Base-by-base conservation (phyloP, 768 basidiomycete genomes). In the Agaricus subrufescens region DNA sequence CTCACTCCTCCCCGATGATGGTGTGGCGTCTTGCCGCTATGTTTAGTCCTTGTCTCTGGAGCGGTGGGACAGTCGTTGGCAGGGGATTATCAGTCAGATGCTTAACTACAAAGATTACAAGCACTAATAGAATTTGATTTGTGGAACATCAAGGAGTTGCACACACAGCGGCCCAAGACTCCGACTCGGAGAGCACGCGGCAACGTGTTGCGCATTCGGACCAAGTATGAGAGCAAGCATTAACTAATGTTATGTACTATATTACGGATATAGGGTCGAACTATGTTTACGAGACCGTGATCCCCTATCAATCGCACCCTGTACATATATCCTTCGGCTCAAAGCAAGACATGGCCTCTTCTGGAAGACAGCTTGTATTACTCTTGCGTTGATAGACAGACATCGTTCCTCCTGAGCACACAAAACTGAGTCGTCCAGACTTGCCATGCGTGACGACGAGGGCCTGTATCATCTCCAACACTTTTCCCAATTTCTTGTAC, bases 381-480 rank as follows among this genome's bases (percentile, higher is more conserved):
- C 67, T 70, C 49, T 63, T 74, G 52, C 86, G 74, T 61, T 76
- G 69, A 61, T 80, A 85, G 2, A 86, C 71, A 51, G 74, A 66
- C 58, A 89, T 60, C 26, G 69, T 68, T 2, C 78, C 76, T 3
- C 63, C 66, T 43, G 69, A 66, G 55, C 75, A 83, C 19, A 88
- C 83, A 50, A 89, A 63, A 62, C 77, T 83, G 31, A 89, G 63
- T 10, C 80, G 70, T 0, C 77, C 81, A 2, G 73, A 71, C 60
- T 76, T 71, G 3, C 84, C 86, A 58, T 82, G 73, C 55, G 76
- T 72, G 47, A 80, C 66, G 31, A 80, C 82, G 9, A 80, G 62
- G 23, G 74, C 68, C 62, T 78, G 72, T 31, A 89, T 81, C 8
- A 69, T 58, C 49, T 71, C 65, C 55, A 78, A 65, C 56, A 74